These are phyloP conservation scores for Amanita pallidorosea DNA, from an alignment of 768 basidiomycete species.

Conservation along the genomic window DNA sequence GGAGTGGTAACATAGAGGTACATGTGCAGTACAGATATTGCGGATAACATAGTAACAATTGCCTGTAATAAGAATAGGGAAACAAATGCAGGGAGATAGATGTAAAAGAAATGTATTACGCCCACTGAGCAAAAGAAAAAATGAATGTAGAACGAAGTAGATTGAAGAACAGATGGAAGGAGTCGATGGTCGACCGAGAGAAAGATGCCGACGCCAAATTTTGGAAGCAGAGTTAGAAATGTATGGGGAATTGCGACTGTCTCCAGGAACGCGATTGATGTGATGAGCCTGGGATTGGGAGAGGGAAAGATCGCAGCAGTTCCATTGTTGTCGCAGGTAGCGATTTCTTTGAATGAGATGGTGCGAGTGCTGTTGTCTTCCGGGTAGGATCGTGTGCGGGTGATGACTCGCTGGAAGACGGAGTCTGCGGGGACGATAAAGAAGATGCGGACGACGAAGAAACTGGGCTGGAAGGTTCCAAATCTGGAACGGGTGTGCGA, in stretches of 20 bases:
- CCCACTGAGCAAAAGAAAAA: neutral
- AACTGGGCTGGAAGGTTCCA: constrained; percentile 30
- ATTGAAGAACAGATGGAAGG: neutral
- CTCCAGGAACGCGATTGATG: constrained; percentile 12
- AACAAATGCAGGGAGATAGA: neutral
- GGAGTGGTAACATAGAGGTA: neutral
- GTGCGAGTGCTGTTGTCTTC: constrained; percentile 3
- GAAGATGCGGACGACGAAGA: constrained; percentile 27
- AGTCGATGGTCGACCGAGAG: neutral
- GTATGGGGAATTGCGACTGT: constrained; percentile 11
- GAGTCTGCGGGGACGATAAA: constrained; percentile 18
- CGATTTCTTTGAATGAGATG: constrained; percentile 15
- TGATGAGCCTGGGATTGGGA: constrained; percentile 23
- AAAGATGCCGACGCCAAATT: neutral
- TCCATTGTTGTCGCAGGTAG: constrained; percentile 30
- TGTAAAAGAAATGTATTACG: neutral
- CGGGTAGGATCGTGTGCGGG: constrained; percentile 9
- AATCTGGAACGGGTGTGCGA: constrained; percentile 24
- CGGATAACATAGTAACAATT: neutral
- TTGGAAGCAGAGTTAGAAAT: neutral
- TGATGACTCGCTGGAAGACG: constrained; percentile 14
- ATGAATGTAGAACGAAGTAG: neutral
- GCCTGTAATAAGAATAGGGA: neutral
- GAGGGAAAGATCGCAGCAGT: constrained; percentile 35
- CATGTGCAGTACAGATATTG: constrained; percentile 4